Base-by-base conservation (phyloP, 2,329 filamentous ascomycete species). In the Aspergillus sergii region DNA sequence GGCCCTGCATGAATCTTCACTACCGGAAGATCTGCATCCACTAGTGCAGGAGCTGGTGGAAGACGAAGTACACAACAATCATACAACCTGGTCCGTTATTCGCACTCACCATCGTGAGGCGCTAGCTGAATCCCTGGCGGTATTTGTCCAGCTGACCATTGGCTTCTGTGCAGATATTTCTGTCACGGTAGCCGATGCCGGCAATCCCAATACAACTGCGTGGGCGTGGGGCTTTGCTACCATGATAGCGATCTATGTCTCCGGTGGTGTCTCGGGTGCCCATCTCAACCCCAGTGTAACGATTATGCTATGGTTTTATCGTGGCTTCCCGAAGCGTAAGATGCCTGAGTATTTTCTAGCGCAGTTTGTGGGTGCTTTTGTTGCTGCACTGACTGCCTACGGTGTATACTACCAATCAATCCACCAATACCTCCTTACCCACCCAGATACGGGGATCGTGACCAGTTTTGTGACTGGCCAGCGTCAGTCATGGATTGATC, bases 211-310 rank as follows among this genome's bases (percentile, higher is more conserved):
- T 64, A 80, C 80, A 11, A 78, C 79, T 3, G 71, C 73, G 30
- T 81, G 76, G 78, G 78, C 81, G 6, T 87, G 85, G 85, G 85
- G 85, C 1, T 76, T 87, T 16, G 84, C 82, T 1, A 80, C 81
- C 26, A 88, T 86, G 82, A 75, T 81, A 36, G 81, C 74, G 11
- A 82, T 83, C 65, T 82, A 82, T 63, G 78, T 83, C 41, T 80
- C 78, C 23, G 81, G 81, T 77, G 81, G 81, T 59, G 77, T 82
- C 21, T 82, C 80, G 5, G 81, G 81, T 58, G 81, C 79, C 3
- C 81, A 83, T 59, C 73, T 83, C 21, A 82, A 82, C 57, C 81
- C 81, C 0, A 73, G 76, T 10, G 75, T 83, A 36, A 81, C 80
- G 3, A 71, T 79, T 4, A 79, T 82, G 73, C 72, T 82, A 14